Conservation (phyloP, 345 rosid species). For the Isatis tinctoria region DNA sequence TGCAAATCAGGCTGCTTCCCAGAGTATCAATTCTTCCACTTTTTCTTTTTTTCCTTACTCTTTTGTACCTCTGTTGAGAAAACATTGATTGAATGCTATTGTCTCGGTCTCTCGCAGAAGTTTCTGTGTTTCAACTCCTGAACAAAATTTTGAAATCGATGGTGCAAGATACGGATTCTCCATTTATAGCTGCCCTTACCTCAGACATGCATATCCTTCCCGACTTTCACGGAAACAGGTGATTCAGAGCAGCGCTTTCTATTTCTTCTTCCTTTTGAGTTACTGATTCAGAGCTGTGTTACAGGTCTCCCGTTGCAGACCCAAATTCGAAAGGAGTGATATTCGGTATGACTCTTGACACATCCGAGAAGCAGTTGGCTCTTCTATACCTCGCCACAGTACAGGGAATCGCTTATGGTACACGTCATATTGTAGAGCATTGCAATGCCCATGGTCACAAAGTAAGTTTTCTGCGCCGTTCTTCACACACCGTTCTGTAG, state of each 20-base stretch:
- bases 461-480: slow-evolving; percentile 36
- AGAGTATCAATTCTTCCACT: slow-evolving; percentile 40
- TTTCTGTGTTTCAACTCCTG: slow-evolving; percentile 70
- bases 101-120: slow-evolving; percentile 44
- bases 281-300: slow-evolving; percentile 21
- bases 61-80: neutral
- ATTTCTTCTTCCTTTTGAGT: neutral
- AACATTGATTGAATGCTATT: slow-evolving; percentile 3
- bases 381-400: slow-evolving; percentile 73
- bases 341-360: slow-evolving; percentile 78
- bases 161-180: slow-evolving; percentile 48
- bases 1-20: slow-evolving; percentile 91
- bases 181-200: slow-evolving; percentile 84
- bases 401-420: slow-evolving; percentile 89
- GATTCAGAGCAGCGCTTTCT: too few species aligned
- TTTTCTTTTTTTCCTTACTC: neutral
- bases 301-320: slow-evolving; percentile 92
- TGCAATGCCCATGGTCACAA: slow-evolving; percentile 90
- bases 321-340: slow-evolving; percentile 82
- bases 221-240: slow-evolving; percentile 96
- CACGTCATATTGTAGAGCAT: slow-evolving; percentile 90
- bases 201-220: slow-evolving; percentile 77
- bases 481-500: neutral
- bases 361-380: slow-evolving; percentile 84
- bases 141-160: slow-evolving; percentile 58